Evolutionary conservation across 2,329 filamentous ascomycete species (phyloP).

Genomic region (Penicillium psychrosexuale): DNA sequence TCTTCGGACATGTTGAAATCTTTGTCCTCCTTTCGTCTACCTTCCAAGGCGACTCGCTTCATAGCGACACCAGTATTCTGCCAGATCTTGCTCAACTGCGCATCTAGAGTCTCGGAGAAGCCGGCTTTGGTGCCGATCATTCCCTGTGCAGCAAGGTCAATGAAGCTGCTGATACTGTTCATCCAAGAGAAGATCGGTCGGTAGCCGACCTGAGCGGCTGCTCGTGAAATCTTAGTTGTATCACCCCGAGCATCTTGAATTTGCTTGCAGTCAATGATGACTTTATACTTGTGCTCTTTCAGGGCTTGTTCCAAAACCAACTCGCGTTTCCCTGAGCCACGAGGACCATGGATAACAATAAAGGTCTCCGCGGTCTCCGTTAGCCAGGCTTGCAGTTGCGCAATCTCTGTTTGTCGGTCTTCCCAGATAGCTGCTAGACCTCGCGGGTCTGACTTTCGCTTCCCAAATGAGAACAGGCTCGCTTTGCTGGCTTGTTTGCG

Average conservation of each 20-base stretch:
- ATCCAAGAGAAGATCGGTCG: conserved; percentile 93
- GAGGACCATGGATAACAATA: conserved; percentile 87
- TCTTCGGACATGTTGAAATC: conserved; percentile 73
- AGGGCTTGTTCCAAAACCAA: conserved; percentile 82
- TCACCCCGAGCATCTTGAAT: conserved; percentile 90
- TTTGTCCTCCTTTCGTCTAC: conserved; percentile 67
- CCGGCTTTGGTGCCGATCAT: conserved; percentile 92
- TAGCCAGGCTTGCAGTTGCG: conserved; percentile 79
- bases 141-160: conserved; percentile 88
- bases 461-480: conserved; percentile 44
- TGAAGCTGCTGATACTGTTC: conserved; percentile 87
- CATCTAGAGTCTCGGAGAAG: conserved; percentile 88
- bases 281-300: conserved; percentile 69
- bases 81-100: conserved; percentile 84
- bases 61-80: conserved; percentile 78
- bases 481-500: conserved; percentile 58
- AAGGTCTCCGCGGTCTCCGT: conserved; percentile 88
- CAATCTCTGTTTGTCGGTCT: conserved; percentile 76
- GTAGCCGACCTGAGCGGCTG: conserved; percentile 83
- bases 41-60: conserved; percentile 70
- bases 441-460: conserved; percentile 57
- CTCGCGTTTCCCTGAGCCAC: conserved; percentile 87
- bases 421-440: conserved; percentile 82
- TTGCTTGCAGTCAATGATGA: conserved; percentile 88
- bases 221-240: conserved; percentile 74